Evolutionary conservation across 345 rosid species (phyloP).

Genomic region (Dipteronia dyeriana): DNA sequence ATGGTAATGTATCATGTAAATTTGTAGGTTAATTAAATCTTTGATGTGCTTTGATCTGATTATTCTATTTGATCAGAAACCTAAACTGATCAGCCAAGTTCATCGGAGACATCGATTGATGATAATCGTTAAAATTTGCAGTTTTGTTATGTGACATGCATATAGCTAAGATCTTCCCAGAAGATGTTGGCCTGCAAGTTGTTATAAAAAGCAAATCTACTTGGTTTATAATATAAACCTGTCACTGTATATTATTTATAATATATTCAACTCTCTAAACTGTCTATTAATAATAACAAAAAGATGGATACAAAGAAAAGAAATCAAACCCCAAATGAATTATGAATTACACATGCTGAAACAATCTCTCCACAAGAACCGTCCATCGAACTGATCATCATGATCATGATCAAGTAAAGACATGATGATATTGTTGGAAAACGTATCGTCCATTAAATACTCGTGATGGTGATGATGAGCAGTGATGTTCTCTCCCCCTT

Average conservation of each 20-base stretch:
- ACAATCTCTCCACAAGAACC: slow-evolving; percentile 21
- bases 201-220: neutral
- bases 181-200: neutral
- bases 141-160: neutral
- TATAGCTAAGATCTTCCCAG: neutral
- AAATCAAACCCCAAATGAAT: slow-evolving; percentile 16
- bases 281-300: neutral
- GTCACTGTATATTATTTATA: neutral
- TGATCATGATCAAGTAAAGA: neutral
- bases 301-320: neutral
- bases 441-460: neutral
- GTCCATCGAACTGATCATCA: slow-evolving; percentile 3
- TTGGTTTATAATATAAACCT: neutral
- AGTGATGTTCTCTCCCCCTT: neutral
- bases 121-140: neutral
- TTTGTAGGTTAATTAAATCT: slow-evolving; percentile 33
- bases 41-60: slow-evolving; percentile 11
- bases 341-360: slow-evolving; percentile 10
- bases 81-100: neutral
- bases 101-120: neutral
- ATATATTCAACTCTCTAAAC: neutral
- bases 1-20: slow-evolving; percentile 40
- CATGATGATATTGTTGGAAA: neutral
- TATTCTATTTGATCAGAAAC: neutral
- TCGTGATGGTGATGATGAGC: neutral